A percentile compares a stretch with the other conserved stretches of the same genome.
These are phyloP conservation scores for Termitomyces sp. DNA, from an alignment of 768 basidiomycete genomes.

Conservation along the genomic window DNA sequence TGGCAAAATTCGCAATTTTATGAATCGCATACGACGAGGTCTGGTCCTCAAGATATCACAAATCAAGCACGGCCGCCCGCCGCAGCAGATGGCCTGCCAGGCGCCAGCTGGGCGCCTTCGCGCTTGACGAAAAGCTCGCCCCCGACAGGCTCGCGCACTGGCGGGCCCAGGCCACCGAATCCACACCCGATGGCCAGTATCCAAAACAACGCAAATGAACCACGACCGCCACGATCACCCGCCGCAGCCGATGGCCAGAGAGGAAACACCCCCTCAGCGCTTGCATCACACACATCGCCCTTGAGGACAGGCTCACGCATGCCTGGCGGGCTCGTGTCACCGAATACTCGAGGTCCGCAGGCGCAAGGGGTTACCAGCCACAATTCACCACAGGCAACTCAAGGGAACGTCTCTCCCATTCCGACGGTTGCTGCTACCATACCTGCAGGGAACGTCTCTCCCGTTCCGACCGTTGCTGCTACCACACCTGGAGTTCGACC, in stretches of 20 bases:
- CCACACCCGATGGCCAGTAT: background rate
- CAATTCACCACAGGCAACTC: background rate
- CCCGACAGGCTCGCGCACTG: background rate
- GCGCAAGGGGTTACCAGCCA: background rate
- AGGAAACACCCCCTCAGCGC: too few species aligned
- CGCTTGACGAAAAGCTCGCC: too few species aligned
- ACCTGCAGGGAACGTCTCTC: too few species aligned
- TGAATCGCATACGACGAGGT: background rate
- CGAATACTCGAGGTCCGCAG: background rate
- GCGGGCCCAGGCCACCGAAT: background rate
- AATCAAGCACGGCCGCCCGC: background rate
- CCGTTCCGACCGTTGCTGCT: too few species aligned
- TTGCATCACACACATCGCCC: background rate
- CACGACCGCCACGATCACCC: background rate
- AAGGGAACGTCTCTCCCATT: background rate
- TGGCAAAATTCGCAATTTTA: background rate
- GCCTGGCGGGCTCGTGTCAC: too few species aligned
- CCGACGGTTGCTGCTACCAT: too few species aligned
- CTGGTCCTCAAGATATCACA: background rate
- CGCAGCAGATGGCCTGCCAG: background rate
- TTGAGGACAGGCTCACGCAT: too few species aligned
- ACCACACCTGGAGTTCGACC: too few species aligned
- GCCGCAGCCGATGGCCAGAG: background rate
- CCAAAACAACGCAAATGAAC: too few species aligned
- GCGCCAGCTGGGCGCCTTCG: too few species aligned